These are phyloP conservation scores for Aureobasidium mangrovei DNA, from an alignment of 2,329 filamentous ascomycete species.

Conservation along the genomic window DNA sequence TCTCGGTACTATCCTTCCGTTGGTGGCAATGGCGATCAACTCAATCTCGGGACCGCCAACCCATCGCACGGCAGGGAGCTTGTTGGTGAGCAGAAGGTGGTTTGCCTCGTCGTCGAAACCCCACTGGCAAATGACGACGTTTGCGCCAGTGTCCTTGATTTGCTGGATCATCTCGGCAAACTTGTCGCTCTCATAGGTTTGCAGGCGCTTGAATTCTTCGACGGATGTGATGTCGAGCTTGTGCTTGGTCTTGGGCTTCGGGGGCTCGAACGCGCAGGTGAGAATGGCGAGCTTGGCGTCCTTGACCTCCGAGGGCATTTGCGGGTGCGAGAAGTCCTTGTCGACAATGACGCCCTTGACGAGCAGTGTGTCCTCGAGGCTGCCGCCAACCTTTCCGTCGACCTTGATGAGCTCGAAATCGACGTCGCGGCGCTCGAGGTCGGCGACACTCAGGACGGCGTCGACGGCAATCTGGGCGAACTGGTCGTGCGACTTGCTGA, in stretches of 20 bases:
- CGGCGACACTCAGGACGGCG: conserved; percentile 90
- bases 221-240: conserved; percentile 96
- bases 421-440: conserved; percentile 91
- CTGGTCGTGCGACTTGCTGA: conserved; percentile 96
- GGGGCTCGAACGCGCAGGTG: conserved; percentile 95
- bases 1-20: conserved; percentile 91
- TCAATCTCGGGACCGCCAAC: conserved; percentile 97
- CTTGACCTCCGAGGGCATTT: conserved; percentile 92
- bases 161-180: conserved; percentile 98
- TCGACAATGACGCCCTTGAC: conserved; percentile 98
- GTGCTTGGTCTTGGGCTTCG: conserved; percentile 99
- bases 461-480: conserved; percentile 97
- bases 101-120: conserved; percentile 99
- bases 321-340: conserved; percentile 98
- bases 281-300: conserved; percentile 97
- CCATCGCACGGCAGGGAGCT: conserved; percentile 93
- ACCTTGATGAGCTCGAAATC: conserved; percentile 99
- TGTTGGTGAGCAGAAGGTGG: conserved; percentile 90
- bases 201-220: conserved; percentile 96
- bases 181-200: conserved; percentile 91
- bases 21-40: conserved; percentile 95
- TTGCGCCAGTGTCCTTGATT: conserved; percentile 94
- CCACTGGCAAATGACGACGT: conserved; percentile 98
- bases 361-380: conserved; percentile 85
- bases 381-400: conserved; percentile 91